phyloP scores from a whole-genome alignment of 2,329 filamentous ascomycete genomes.

The Fusarium chuoi region DNA sequence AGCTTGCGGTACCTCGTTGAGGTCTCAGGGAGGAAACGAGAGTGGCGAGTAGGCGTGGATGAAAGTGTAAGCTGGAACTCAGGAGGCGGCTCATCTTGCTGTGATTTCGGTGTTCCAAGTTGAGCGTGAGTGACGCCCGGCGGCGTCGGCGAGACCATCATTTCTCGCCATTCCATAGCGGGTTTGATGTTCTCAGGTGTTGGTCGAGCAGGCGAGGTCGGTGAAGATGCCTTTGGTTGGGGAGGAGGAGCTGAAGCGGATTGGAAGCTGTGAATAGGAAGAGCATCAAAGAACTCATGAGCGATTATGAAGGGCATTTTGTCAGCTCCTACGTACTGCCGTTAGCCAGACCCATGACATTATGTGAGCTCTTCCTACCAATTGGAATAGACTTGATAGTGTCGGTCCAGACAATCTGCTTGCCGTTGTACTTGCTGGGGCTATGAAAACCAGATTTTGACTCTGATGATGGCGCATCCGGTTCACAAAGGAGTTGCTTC shows the following conservation, averaged over 20 bases:
- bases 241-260: slow-evolving; percentile 63
- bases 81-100: slow-evolving; percentile 65
- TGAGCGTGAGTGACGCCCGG: slow-evolving; percentile 63
- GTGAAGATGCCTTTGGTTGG: slow-evolving; percentile 28
- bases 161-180: slow-evolving; percentile 78
- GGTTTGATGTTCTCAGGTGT: slow-evolving; percentile 53
- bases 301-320: slow-evolving; percentile 93
- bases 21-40: slow-evolving; percentile 83
- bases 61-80: slow-evolving; percentile 91
- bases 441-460: slow-evolving; percentile 79
- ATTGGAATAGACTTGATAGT: slow-evolving; percentile 84
- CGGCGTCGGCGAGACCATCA: slow-evolving; percentile 78
- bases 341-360: slow-evolving; percentile 3
- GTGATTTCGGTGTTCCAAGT: slow-evolving; percentile 63
- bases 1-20: slow-evolving; percentile 83
- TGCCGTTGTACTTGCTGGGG: slow-evolving; percentile 76
- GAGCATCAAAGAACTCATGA: slow-evolving; percentile 98
- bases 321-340: slow-evolving; percentile 60
- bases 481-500: slow-evolving; percentile 82
- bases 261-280: slow-evolving; percentile 96
- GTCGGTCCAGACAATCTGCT: slow-evolving; percentile 90
- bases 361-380: slow-evolving; percentile 55
- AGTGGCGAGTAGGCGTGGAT: slow-evolving; percentile 80
- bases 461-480: slow-evolving; percentile 72
- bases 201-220: slow-evolving; percentile 50